Evolutionary conservation across 352 stramenopile genomes (phyloP), one percentile per base, ranked within the genome.

Genomic region (Globisporangium uncinulatum): DNA sequence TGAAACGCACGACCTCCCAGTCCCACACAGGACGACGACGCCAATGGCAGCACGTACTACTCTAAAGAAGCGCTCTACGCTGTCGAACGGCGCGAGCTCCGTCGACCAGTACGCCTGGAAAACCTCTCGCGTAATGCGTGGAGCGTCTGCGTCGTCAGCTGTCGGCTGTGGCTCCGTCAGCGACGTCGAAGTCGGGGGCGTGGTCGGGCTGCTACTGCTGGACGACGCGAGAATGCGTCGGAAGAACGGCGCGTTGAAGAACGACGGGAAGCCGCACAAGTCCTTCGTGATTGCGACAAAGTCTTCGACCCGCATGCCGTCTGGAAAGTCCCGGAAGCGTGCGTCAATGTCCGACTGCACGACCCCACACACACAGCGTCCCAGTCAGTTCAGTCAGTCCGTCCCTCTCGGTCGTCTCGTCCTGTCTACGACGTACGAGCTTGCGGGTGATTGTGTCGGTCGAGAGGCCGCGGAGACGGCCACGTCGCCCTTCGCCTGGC

Each of bases 231-330:
- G 55, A 51, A 99, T 98, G 6, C 96, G 81, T 45, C 86, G 73
- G 69, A 98, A 99, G 36, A 99, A 87, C 45, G 96, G 94, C 34
- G 88, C 87, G 66, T 99, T 98, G 69, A 99, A 99, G 74, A 99
- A 99, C 20, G 93, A 98, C n/a, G 97, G 96, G 70, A 99, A 98
- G 9, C 89, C 84, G 68, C 95, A 99, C 17, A 99, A 73, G 56
- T 98, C 96, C 69, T 99, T 99, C 4, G 96, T 98, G 29, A 99
- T 94, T 6, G 92, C 79, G 39, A 98, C 95, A 63, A 94, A 94
- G 50, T 90, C 79, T 54, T 92, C 81, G 11, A 92, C 77, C 48
- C 87, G 90, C 79, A 94, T 91, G 39, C 84, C 84, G 14, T 94
- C 82, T 1, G 80, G 66, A 49, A 89, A 91, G 20, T 92, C 79